Evolutionary conservation across 345 rosid species (phyloP).

Genomic region (Camelina hispida): DNA sequence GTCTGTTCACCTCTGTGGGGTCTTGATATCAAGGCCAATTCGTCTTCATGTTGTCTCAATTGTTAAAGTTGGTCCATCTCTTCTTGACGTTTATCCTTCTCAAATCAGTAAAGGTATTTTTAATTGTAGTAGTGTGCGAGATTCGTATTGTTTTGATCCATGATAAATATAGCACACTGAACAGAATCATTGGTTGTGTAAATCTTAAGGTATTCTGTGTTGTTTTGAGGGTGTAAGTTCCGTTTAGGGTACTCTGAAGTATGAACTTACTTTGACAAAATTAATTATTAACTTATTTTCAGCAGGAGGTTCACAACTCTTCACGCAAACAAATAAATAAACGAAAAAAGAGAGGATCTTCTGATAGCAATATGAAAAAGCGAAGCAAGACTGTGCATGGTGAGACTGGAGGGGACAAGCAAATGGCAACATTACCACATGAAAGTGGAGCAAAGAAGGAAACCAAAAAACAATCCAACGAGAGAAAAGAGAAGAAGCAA

Average conservation of each 20-base stretch:
- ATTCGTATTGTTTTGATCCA: not conserved
- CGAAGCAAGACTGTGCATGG: constrained; percentile 35
- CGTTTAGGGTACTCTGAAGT: constrained; percentile 15
- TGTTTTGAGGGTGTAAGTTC: constrained; percentile 2
- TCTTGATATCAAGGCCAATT: constrained; percentile 15
- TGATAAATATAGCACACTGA: constrained; percentile 13
- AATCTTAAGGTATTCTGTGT: constrained; percentile 2
- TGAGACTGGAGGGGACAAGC: constrained; percentile 17
- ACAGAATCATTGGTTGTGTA: constrained; percentile 1
- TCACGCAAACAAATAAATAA: constrained; percentile 37
- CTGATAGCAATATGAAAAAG: constrained; percentile 31
- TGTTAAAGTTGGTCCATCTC: constrained; percentile 12
- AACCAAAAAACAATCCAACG: constrained; percentile 19
- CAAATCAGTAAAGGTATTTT: not conserved
- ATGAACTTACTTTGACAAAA: constrained; percentile 9
- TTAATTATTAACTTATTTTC: constrained; percentile 30
- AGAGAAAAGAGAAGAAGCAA: constrained; percentile 41
- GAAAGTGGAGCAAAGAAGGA: constrained; percentile 41
- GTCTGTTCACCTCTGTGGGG: constrained; percentile 18
- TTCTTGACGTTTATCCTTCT: constrained; percentile 5
- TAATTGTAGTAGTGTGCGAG: not conserved
- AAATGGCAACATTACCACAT: constrained; percentile 19
- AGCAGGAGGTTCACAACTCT: constrained; percentile 50
- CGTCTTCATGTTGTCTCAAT: constrained; percentile 26
- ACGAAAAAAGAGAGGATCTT: constrained; percentile 26